These are phyloP conservation scores for Amyloporia xantha DNA, from an alignment of 768 basidiomycete species.

Conservation along the genomic window DNA sequence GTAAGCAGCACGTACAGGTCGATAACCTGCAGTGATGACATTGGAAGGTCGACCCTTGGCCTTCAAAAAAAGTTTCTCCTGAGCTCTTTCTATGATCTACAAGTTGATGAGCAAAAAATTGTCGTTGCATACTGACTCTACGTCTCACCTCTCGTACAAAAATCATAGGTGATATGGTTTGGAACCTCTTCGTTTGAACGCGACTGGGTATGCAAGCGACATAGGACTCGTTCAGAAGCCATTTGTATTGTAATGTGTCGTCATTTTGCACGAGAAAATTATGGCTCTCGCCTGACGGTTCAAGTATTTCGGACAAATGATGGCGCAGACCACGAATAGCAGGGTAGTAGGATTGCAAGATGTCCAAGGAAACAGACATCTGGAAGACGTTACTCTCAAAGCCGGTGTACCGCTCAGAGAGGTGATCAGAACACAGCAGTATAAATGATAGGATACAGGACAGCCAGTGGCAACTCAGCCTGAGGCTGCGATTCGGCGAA, in stretches of 20 bases:
- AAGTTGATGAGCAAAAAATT: too few relatives aligned
- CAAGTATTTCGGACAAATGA: background rate
- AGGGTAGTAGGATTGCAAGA: constrained; percentile 3
- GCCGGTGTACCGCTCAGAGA: too few relatives aligned
- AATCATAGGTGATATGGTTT: constrained; percentile 33
- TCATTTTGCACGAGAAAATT: constrained; percentile 5
- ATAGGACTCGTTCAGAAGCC: constrained; percentile 39
- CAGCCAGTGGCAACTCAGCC: too few relatives aligned
- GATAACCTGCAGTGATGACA: constrained; percentile 63
- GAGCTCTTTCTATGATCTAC: constrained; percentile 58
- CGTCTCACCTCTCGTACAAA: constrained; percentile 54
- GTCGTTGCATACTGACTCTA: too few relatives aligned
- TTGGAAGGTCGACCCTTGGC: constrained; percentile 38
- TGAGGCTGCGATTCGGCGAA: too few relatives aligned
- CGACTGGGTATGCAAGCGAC: constrained; percentile 28
- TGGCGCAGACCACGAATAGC: background rate
- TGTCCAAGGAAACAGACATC: constrained; percentile 1
- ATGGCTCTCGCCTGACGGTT: background rate
- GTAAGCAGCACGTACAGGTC: constrained; percentile 41
- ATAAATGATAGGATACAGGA: too few relatives aligned
- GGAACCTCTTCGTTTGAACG: background rate
- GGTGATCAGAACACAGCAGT: too few relatives aligned
- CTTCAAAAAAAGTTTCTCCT: constrained; percentile 43
- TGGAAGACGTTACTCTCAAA: too few relatives aligned
- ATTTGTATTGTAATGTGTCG: constrained; percentile 8